These are phyloP conservation scores for Cynara cardunculus DNA, from an alignment of 129 eudicot genomes.

Conservation along the genomic window DNA sequence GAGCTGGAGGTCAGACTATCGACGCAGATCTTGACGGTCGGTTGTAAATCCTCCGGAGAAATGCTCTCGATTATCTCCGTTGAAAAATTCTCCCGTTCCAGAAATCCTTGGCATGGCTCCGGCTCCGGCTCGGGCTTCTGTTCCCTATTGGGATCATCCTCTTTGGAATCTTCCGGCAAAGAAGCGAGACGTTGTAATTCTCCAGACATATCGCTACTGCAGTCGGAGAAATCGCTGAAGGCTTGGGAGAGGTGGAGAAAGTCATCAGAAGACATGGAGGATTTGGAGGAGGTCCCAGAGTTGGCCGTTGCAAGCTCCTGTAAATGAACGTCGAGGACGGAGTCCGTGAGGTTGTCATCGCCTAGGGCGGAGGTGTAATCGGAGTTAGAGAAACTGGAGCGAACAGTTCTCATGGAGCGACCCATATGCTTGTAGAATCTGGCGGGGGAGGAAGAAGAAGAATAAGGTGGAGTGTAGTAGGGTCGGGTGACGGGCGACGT, in stretches of 20 bases:
- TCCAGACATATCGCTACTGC: slow-evolving; percentile 69
- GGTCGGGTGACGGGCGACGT: neutral
- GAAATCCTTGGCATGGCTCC: slow-evolving; percentile 62
- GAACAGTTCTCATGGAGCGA: slow-evolving; percentile 80
- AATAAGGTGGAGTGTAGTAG: neutral
- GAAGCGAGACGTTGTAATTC: slow-evolving; percentile 62
- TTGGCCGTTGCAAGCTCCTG: slow-evolving; percentile 44
- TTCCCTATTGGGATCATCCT: neutral
- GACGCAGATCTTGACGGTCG: slow-evolving; percentile 65
- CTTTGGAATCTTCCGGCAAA: slow-evolving; percentile 18
- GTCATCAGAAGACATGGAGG: slow-evolving; percentile 18
- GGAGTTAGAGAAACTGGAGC: slow-evolving; percentile 39
- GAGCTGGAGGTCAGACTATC: slow-evolving; percentile 53
- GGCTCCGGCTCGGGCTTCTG: slow-evolving; percentile 35
- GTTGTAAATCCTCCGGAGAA: slow-evolving; percentile 72
- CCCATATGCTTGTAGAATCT: slow-evolving; percentile 19
- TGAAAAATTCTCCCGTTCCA: slow-evolving; percentile 51
- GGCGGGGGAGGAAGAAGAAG: neutral
- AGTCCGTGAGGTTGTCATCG: slow-evolving; percentile 46
- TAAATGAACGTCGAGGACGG: slow-evolving; percentile 60
- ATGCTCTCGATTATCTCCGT: slow-evolving; percentile 78
- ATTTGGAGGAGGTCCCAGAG: neutral
- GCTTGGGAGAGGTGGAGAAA: slow-evolving; percentile 48
- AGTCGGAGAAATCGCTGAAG: slow-evolving; percentile 56
- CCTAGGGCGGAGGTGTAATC: slow-evolving; percentile 18